A percentile compares a stretch with the other conserved stretches of the same genome.
Conservation (phyloP, 306 rosid species). For the Malus fusca region DNA sequence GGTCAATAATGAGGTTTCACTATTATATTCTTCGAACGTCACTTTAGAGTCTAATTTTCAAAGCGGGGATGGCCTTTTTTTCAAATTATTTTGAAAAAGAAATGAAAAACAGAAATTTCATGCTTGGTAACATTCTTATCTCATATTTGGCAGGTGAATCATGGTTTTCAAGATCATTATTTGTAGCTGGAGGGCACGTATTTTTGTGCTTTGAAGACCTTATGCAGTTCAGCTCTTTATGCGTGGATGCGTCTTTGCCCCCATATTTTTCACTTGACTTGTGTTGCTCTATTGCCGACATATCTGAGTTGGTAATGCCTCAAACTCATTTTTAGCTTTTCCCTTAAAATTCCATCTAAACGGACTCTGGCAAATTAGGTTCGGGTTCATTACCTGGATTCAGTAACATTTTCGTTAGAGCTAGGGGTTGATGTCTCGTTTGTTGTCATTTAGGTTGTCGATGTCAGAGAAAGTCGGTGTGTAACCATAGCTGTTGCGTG, state of each 20-base stretch:
- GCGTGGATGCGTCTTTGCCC: conserved; percentile 34
- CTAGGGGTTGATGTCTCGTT: not conserved
- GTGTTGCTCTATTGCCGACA: conserved; percentile 54
- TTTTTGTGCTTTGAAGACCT: conserved; percentile 75
- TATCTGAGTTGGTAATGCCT: conserved; percentile 62
- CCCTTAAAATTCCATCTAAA: not conserved
- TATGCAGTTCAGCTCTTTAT: conserved; percentile 47
- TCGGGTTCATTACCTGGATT: too few species aligned
- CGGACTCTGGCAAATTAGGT: not conserved
- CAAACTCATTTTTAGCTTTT: not conserved
- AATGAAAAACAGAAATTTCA: not conserved
- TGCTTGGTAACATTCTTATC: not conserved
- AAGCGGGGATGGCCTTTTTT: not conserved
- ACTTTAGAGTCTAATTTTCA: not conserved
- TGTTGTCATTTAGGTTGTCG: conserved; percentile 54
- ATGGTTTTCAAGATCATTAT: conserved; percentile 75
- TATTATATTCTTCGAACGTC: not conserved
- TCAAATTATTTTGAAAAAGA: not conserved
- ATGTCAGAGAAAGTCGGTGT: conserved; percentile 31
- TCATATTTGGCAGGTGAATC: conserved; percentile 41
- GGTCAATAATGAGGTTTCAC: not conserved
- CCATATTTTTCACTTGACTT: conserved; percentile 66
- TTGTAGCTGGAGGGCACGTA: conserved; percentile 55
- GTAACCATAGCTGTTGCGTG: conserved; percentile 47
- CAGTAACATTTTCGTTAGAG: too few species aligned